Base-by-base conservation (phyloP, 169 alveolate species). In the Babesia sp. region DNA sequence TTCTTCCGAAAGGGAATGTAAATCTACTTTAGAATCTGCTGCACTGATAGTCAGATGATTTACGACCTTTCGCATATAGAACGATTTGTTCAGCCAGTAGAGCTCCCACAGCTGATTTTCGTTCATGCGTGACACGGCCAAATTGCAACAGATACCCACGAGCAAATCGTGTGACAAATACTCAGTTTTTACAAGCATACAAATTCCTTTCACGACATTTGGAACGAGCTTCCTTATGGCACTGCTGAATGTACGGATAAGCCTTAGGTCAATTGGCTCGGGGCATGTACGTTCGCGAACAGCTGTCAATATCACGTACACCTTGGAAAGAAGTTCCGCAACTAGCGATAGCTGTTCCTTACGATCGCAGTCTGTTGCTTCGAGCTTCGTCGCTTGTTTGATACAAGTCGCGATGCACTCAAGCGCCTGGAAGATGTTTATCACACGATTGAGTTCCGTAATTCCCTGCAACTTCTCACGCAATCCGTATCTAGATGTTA, bases 401-500 rank as follows among this genome's bases (percentile, higher is more conserved):
- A 69, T 57, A 34, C 70, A 69, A 6, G 58, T 51, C 33, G 60
- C 70, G 41, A 69, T 51, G 56, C 51, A 58, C 12, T 57, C 36
- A 11, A 79, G 59, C 34, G 71, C 66, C 63, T 58, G 51, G 72
- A 70, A 71, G 42, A 79, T 69, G 46, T 69, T 58, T 3, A 63
- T 28, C 3, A 69, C 67, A 48, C 78, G 72, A 16, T 74, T 66
- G 16, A 79, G 16, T 22, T 79, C 67, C 3, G 87, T 54, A 26
- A 79, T 70, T 28, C 53, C 51, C 18, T 48, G 63, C 34, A 79
- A 42, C 42, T 69, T 79, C 44, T 79, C 83, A 26, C 87, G 66
- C 11, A 79, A 54, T 31, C 87, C 87, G 39, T 79, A 71, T 24
- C 71, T 57, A 18, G 87, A 79, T 18, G 87, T 54, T 29, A 79